phyloP scores from a whole-genome alignment of 768 basidiomycete species.

The Rhodosporidiobolus sp. region DNA sequence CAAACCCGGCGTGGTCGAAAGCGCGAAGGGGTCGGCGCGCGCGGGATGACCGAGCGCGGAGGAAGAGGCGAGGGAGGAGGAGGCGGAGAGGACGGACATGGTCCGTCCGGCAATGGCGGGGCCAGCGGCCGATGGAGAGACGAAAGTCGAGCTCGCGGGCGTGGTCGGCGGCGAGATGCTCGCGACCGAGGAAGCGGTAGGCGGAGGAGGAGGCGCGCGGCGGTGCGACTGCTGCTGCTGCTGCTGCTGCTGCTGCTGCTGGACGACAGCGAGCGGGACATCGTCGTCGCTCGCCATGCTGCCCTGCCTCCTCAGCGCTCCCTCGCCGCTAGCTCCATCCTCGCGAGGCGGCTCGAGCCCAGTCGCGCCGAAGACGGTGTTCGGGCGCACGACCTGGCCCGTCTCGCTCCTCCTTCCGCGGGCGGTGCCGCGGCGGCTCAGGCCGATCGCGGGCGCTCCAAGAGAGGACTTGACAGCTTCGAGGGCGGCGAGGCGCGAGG shows the following conservation, averaged over 20 bases:
- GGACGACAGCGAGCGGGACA: constrained; percentile 41
- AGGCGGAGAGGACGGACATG: constrained; percentile 36
- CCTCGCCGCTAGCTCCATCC: not conserved
- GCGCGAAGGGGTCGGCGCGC: constrained; percentile 39
- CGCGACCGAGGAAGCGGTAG: constrained; percentile 13
- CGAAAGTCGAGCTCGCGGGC: not conserved
- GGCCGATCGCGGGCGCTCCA: constrained; percentile 41
- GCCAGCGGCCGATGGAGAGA: not conserved
- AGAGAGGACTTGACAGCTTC: constrained; percentile 45
- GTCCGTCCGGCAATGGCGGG: constrained; percentile 15
- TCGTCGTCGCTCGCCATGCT: constrained; percentile 40
- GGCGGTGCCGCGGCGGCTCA: constrained; percentile 44
- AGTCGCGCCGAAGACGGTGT: not conserved
- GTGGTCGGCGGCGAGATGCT: not conserved
- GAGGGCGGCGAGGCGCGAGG: constrained; percentile 20
- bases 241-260: constrained; percentile 35
- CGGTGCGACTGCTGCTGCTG: constrained; percentile 8
- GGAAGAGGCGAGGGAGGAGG: constrained; percentile 29
- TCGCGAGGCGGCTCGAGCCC: not conserved
- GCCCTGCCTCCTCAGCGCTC: not conserved
- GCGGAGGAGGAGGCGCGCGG: constrained; percentile 4
- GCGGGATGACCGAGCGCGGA: not conserved
- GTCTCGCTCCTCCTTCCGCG: constrained; percentile 43
- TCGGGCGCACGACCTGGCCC: not conserved
- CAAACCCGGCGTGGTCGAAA: constrained; percentile 43